Percentiles rank a stretch among this genome's conserved stretches.
Conservation (phyloP, 2,329 filamentous ascomycete genomes). For the Cadophora malorum region DNA sequence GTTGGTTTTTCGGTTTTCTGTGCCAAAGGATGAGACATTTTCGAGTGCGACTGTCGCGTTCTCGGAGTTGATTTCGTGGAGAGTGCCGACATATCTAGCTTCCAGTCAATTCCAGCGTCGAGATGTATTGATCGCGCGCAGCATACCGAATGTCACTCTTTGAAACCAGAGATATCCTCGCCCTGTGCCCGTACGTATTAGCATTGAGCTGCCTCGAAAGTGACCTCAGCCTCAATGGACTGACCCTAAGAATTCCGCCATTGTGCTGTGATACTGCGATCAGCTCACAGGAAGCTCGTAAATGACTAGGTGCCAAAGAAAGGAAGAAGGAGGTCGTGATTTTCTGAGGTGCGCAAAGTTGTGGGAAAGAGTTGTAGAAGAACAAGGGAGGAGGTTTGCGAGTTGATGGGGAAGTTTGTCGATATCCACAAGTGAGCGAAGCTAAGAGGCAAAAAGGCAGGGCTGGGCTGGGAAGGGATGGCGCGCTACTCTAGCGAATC, state of each 20-base stretch:
- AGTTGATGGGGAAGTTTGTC: conserved; percentile 30
- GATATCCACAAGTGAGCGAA: conserved; percentile 25
- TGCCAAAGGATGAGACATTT: conserved; percentile 93
- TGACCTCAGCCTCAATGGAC: conserved; percentile 40
- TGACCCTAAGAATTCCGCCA: conserved; percentile 68
- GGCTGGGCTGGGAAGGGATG: conserved; percentile 28
- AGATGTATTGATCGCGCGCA: conserved; percentile 20
- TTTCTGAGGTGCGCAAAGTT: conserved; percentile 6
- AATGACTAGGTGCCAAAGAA: conserved; percentile 21
- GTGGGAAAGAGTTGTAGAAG: conserved; percentile 23
- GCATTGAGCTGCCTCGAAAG: conserved; percentile 29
- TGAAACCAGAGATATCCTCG: conserved; percentile 94
- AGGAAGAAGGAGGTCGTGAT: conserved; percentile 13
- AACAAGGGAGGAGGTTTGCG: conserved; percentile 28
- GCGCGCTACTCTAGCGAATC: conserved; percentile 8
- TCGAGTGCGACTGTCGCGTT: conserved; percentile 96
- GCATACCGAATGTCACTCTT: conserved; percentile 95
- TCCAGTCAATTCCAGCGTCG: conserved; percentile 34
- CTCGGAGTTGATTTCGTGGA: conserved; percentile 98
- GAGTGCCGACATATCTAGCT: conserved; percentile 86
- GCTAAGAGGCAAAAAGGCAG: conserved; percentile 36
- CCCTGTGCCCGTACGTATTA: conserved; percentile 57
- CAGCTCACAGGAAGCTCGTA: conserved; percentile 43
- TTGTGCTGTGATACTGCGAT: conserved; percentile 45
- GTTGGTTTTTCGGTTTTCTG: conserved; percentile 83